A percentile compares a stretch with the other conserved stretches of the same genome.
Conservation (phyloP, 345 rosid genomes). For the Moringa oleifera region DNA sequence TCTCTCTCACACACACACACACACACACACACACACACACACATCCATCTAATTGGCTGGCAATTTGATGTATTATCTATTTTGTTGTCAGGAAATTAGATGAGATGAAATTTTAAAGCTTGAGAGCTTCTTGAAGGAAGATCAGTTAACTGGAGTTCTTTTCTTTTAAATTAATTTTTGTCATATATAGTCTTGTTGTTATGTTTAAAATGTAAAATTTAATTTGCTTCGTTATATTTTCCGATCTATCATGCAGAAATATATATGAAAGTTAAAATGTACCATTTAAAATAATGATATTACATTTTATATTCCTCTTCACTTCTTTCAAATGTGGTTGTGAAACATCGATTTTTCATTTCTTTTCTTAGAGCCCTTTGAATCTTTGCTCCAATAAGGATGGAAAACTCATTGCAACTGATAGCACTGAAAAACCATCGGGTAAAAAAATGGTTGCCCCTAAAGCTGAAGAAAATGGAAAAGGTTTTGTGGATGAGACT, state of each 20-base stretch:
- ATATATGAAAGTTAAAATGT: neutral
- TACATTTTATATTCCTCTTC: neutral
- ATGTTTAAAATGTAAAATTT: neutral
- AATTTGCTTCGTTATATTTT: too few species aligned
- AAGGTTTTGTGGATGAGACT: neutral
- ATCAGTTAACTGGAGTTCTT: neutral
- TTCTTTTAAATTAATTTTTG: neutral
- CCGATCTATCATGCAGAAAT: neutral
- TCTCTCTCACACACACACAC: neutral
- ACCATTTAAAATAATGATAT: neutral
- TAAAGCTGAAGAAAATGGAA: constrained; percentile 13
- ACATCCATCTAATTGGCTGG: too few species aligned
- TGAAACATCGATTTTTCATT: neutral
- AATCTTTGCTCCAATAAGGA: constrained; percentile 27
- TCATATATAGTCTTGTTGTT: neutral
- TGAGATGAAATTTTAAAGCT: too few species aligned
- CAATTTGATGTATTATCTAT: too few species aligned
- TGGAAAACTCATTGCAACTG: constrained; percentile 12
- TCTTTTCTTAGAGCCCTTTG: constrained; percentile 29
- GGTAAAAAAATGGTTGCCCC: constrained; percentile 4
- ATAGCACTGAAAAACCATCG: neutral
- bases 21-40: too few species aligned
- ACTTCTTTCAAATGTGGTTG: neutral
- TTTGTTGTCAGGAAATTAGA: too few species aligned
- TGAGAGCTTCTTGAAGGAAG: neutral